phyloP scores from a whole-genome alignment of 2,329 filamentous ascomycete species.

The Claviceps purpurea region DNA sequence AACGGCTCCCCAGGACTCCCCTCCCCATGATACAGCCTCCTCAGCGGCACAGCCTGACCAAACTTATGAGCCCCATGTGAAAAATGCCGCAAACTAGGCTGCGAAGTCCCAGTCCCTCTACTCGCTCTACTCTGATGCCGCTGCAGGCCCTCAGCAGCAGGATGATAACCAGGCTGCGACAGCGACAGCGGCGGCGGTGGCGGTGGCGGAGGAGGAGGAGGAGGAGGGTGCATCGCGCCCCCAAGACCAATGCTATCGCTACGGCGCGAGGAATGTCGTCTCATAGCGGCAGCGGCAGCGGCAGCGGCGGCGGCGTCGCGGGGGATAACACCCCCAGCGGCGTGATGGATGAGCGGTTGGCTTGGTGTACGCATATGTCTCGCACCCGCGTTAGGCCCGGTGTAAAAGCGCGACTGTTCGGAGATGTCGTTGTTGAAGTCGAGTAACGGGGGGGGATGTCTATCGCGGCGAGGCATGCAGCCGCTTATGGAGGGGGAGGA shows the following conservation, averaged over 20 bases:
- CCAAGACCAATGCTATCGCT: neutral
- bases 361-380: constrained; percentile 22
- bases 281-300: too few relatives aligned
- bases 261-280: constrained; percentile 5
- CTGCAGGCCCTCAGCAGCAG: neutral
- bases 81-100: constrained; percentile 1
- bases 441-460: constrained; percentile 45
- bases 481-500: neutral
- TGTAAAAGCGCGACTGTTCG: constrained; percentile 45
- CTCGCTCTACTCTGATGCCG: constrained; percentile 1
- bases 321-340: constrained; percentile 16
- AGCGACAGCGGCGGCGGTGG: constrained; percentile 14
- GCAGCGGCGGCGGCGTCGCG: neutral
- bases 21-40: constrained; percentile 9
- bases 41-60: constrained; percentile 13
- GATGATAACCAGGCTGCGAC: constrained; percentile 15
- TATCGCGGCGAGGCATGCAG: constrained; percentile 12
- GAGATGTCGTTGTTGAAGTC: constrained; percentile 49
- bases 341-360: constrained; percentile 33
- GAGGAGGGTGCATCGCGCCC: neutral
- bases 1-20: constrained; percentile 16
- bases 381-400: constrained; percentile 35
- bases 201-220: neutral
- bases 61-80: constrained; percentile 1
- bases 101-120: neutral